Evolutionary conservation across 352 stramenopile species (phyloP), one percentile per base, ranked within the genome.

Genomic region (Blastocystis sp.): DNA sequence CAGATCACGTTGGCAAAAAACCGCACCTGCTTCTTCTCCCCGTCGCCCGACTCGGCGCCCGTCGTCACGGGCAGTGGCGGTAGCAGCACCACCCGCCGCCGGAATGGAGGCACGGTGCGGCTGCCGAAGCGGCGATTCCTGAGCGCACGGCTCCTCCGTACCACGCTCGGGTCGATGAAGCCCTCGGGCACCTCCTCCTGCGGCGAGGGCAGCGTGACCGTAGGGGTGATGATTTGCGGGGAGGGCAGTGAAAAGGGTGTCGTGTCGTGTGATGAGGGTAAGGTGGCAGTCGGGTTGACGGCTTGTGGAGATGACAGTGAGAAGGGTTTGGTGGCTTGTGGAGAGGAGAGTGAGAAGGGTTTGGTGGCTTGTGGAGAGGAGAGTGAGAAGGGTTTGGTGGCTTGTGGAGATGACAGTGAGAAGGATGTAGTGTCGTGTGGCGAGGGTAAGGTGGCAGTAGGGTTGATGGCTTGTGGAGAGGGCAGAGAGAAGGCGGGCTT

Each of bases 1-100:
- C 74, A 82, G 68, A 82, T 66, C 59, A 82, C 74, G 42, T 82
- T 82, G 2, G 74, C 65, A 38, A 82, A 82, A 28, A 82, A 82
- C 1, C 74, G 74, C 17, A 82, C 74, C 48, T 82, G 74, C 54
- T 82, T 82, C 45, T 43, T 57, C 19, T 82, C 54, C 24, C 24
- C n/a, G 11, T 24, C 9, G 1, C 42, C 54, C 10, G 17, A 14
- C 21, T 28, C 48, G 11, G 43, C 9, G 17, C 21, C 11, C 28
- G 2, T 82, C 52, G 74, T 21, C 14, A 82, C 28, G 10, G 74
- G 74, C 74, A 82, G 45, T 28, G 74, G 74, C n/a, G 74, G 74
- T 0, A 82, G 59, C 2, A 82, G 43, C 24, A 66, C 74, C 17
- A 82, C 74, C 2, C 74, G 43, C 54, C 40, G 24, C n/a, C 74